Base-by-base conservation (phyloP, 768 basidiomycete genomes). In the Multifurca ochricompacta region DNA sequence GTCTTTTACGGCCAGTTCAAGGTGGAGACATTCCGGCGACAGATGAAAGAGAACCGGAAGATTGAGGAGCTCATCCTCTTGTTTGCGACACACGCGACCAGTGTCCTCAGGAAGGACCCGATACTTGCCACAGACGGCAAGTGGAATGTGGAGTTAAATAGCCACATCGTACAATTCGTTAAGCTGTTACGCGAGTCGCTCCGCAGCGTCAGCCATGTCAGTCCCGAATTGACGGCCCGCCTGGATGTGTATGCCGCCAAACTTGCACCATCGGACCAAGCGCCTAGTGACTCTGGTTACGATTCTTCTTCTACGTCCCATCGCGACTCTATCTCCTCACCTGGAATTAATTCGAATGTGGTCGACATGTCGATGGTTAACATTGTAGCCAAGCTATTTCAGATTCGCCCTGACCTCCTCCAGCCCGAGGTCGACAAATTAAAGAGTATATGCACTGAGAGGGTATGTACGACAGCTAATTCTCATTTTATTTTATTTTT, bases 51-150 rank as follows among this genome's bases (percentile, higher is more conserved):
- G 68, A 94, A 91, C 67, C 80, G 96, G 42, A 96, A 95, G 73
- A 90, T 97, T 35, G 96, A 99, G 71, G 93, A 97, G 59, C 84
- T 99, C 51, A 95, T 99, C 55, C 76, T 99, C 48, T 88, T 89
- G 78, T 97, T 97, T 64, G 94, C 94, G 10, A 89, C 93, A 1
- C 84, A 91, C 48, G 89, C 95, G 3, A 91, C 90, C 3, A 77
- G 80, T 25, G 81, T 90, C 8, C 77, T 98, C 56, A 87, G 85
- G 77, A 96, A 96, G 70, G 91, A 94, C 60, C 88, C 88, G 0
- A 77, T 87, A 2, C 73, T 93, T 1, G 78, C 77, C 14, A 87
- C 82, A 21, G 93, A 96, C 44, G 87, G 81, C 19, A 56, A 56
- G 31, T 97, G 94, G 94, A 98, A 97, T 67, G 66, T 82, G 42